phyloP scores from a whole-genome alignment of 2,329 filamentous ascomycete species.

The Alternaria viburni region DNA sequence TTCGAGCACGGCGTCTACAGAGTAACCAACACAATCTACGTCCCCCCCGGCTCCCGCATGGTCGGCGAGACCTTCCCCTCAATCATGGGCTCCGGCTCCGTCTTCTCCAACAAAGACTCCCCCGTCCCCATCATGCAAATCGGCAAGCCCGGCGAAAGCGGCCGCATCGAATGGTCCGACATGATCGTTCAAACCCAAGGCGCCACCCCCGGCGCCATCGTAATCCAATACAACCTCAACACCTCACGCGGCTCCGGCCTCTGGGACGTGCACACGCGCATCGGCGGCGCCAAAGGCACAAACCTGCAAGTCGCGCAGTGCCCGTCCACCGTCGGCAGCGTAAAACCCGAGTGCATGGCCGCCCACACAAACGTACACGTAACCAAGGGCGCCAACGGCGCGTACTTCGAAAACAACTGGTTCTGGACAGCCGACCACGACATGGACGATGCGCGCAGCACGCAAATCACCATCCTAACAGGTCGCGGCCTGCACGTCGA shows the following conservation, averaged over 20 bases:
- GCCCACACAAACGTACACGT: slow-evolving; percentile 65
- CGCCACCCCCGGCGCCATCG: slow-evolving; percentile 69
- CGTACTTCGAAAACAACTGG: slow-evolving; percentile 91
- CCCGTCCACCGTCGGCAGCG: slow-evolving; percentile 67
- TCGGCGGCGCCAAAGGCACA: slow-evolving; percentile 82
- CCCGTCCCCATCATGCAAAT: slow-evolving; percentile 72
- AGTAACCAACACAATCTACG: slow-evolving; percentile 62
- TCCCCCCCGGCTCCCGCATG: slow-evolving; percentile 75
- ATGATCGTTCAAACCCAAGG: slow-evolving; percentile 75
- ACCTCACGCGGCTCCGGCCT: slow-evolving; percentile 62
- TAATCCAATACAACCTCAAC: slow-evolving; percentile 76
- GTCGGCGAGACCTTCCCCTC: slow-evolving; percentile 86
- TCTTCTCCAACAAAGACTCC: slow-evolving; percentile 54
- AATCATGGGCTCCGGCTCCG: slow-evolving; percentile 77
- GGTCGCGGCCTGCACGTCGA: slow-evolving; percentile 84
- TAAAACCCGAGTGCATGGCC: slow-evolving; percentile 67
- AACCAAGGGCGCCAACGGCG: slow-evolving; percentile 60
- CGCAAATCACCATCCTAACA: slow-evolving; percentile 82
- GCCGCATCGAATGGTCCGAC: slow-evolving; percentile 74
- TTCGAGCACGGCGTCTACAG: slow-evolving; percentile 66
- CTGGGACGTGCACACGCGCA: slow-evolving; percentile 88
- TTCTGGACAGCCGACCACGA: slow-evolving; percentile 92
- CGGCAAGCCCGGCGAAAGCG: slow-evolving; percentile 68
- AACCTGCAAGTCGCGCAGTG: slow-evolving; percentile 79
- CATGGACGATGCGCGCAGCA: slow-evolving; percentile 74